Evolutionary conservation across 2,329 filamentous ascomycete species (phyloP).

Genomic region (Exophiala lecanii-corni): DNA sequence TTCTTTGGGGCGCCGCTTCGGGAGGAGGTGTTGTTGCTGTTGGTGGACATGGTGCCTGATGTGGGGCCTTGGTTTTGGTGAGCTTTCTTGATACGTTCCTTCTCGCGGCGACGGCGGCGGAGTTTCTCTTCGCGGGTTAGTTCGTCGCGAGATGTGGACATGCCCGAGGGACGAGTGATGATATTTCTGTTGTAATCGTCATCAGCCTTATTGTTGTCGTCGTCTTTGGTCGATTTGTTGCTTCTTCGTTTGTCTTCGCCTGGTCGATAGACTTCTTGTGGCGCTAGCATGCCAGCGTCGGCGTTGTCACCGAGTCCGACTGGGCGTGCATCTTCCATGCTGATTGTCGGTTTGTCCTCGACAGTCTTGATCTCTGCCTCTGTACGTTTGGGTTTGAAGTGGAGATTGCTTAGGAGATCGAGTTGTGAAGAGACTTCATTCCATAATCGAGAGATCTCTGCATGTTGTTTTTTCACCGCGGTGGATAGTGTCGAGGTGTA

Average conservation of each 20-base stretch:
- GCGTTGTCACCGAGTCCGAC: conserved; percentile 68
- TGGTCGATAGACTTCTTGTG: conserved; percentile 90
- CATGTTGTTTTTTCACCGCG: conserved; percentile 74
- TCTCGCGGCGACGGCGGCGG: conserved; percentile 70
- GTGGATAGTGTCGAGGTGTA: conserved; percentile 80
- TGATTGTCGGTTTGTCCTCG: conserved; percentile 82
- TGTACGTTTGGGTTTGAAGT: conserved; percentile 86
- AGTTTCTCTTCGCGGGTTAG: conserved; percentile 83
- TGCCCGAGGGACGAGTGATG: conserved; percentile 18
- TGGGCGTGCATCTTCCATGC: conserved; percentile 93
- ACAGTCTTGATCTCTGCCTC: conserved; percentile 81
- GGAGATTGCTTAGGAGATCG: conserved; percentile 86
- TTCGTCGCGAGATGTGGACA: conserved; percentile 73
- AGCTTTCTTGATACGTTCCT: conserved; percentile 72
- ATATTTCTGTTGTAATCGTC: background rate
- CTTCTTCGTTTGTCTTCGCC: conserved; percentile 51
- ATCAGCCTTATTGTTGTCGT: conserved; percentile 4
- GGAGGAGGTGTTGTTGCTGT: conserved; percentile 28
- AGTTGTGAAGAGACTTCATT: conserved; percentile 72
- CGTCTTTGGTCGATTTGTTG: conserved; percentile 19
- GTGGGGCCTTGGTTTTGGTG: conserved; percentile 40
- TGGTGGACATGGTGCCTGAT: conserved; percentile 41
- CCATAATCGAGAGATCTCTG: conserved; percentile 79
- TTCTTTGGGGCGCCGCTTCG: conserved; percentile 31
- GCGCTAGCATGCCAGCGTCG: conserved; percentile 70